Percentiles rank a stretch among this genome's conserved stretches.
These are phyloP conservation scores for Lentinula sp. DNA, from an alignment of 768 basidiomycete species.

Conservation along the genomic window DNA sequence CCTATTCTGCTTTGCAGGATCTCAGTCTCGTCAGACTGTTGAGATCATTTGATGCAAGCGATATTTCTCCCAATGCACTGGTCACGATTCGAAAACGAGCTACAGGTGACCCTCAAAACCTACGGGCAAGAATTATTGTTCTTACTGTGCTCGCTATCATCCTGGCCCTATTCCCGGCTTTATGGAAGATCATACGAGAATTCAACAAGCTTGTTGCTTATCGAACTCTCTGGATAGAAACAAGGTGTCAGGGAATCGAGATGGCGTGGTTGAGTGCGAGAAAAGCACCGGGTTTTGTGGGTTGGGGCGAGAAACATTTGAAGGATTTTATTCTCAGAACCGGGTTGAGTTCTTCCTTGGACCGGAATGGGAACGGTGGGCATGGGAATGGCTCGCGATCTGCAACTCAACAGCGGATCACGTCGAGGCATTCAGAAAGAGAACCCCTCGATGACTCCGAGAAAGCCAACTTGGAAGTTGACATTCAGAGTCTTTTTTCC, in stretches of 20 bases:
- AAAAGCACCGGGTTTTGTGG: slow-evolving; percentile 59
- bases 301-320: slow-evolving; percentile 68
- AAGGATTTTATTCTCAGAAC: slow-evolving; percentile 64
- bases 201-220: slow-evolving; percentile 51
- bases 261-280: slow-evolving; percentile 69
- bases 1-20: slow-evolving; percentile 66
- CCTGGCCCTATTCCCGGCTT: slow-evolving; percentile 58
- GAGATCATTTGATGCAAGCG: slow-evolving; percentile 44
- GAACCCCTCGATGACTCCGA: slow-evolving; percentile 33
- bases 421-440: slow-evolving; percentile 16
- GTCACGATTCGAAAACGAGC: slow-evolving; percentile 26
- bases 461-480: slow-evolving; percentile 46
- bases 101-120: slow-evolving; percentile 31
- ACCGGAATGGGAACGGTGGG: slow-evolving; percentile 22
- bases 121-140: slow-evolving; percentile 62
- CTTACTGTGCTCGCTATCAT: slow-evolving; percentile 56
- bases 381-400: slow-evolving; percentile 20
- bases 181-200: slow-evolving; percentile 60
- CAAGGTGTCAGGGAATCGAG: slow-evolving; percentile 63
- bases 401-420: slow-evolving; percentile 18
- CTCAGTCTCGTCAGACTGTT: slow-evolving; percentile 74
- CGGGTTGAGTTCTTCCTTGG: slow-evolving; percentile 59
- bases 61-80: slow-evolving; percentile 25
- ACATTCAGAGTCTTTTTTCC: slow-evolving; percentile 69
- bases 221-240: slow-evolving; percentile 53